Conservation (phyloP, 345 rosid genomes). For the Luvunga scandens region DNA sequence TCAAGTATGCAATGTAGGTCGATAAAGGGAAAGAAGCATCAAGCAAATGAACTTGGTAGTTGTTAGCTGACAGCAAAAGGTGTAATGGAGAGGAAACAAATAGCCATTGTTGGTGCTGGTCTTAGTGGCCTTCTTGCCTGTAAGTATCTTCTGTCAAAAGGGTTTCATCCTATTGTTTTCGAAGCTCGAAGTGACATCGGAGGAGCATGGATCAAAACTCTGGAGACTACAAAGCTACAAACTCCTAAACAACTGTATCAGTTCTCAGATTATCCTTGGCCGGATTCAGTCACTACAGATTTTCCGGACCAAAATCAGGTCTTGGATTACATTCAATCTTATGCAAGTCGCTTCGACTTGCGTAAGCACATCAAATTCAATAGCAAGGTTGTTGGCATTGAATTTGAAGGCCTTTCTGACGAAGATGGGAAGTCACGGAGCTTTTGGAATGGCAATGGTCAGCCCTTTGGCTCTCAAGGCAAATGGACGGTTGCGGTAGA, state of each 20-base stretch:
- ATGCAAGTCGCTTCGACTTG: conserved; percentile 35
- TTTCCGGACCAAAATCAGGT: conserved; percentile 32
- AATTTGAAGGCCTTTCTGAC: conserved; percentile 13
- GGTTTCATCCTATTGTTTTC: conserved; percentile 32
- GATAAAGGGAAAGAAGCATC: background rate
- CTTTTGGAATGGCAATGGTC: conserved; percentile 32
- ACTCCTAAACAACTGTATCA: conserved; percentile 22
- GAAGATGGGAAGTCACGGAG: conserved; percentile 29
- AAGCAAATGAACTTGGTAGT: background rate
- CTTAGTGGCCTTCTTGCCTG: conserved; percentile 44
- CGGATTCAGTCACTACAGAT: conserved; percentile 22
- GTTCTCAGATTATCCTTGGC: conserved; percentile 56
- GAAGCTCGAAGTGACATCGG: conserved; percentile 26
- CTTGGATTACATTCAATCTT: conserved; percentile 30
- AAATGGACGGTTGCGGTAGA: conserved; percentile 37
- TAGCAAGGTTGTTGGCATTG: conserved; percentile 29
- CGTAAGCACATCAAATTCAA: conserved; percentile 31
- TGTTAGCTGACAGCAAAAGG: background rate
- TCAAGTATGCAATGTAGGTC: background rate
- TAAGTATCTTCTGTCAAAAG: conserved; percentile 35
- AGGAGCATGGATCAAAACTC: conserved; percentile 37
- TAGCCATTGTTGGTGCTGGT: conserved; percentile 41
- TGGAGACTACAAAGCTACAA: conserved; percentile 36
- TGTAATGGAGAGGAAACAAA: conserved; percentile 17
- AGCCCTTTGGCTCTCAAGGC: conserved; percentile 25